Evolutionary conservation across 1,139 yeast species (phyloP), one percentile per base, ranked within the genome.

Genomic region (Martiniozyma asiatica): DNA sequence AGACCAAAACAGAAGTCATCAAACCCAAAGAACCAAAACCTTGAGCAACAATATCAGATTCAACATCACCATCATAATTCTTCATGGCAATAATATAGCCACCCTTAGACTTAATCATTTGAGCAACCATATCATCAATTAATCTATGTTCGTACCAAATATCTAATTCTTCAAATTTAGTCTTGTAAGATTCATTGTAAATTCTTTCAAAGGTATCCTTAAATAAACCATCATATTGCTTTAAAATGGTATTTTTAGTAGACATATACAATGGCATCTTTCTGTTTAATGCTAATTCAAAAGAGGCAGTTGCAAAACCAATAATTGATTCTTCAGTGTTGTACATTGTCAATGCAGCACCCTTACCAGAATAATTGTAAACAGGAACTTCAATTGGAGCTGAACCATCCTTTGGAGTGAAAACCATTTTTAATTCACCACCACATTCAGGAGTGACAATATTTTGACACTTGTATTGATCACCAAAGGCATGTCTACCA

Each of bases 61-160:
- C 84, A 34, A 79, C 92, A 55, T 79, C 92, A 56, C 92, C 92
- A 53, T 79, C 92, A 51, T 79, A 79, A 57, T 79, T 79, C 58
- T 79, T 79, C 68, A 79, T 65, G 29, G 92, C 92, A 65, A 79
- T 75, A 43, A 79, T 72, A 51, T 70, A 79, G 8, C 92, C 92
- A 53, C 92, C 92, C 51, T 73, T 75, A 17, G 87, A 77, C 55
- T 79, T 79, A 51, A 79, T 60, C 92, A 79, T 79, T 58, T 79
- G 92, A 4, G 92, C 92, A 40, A 79, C 92, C 87, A 79, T 79
- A 53, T 79, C 92, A 53, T 79, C 92, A 41, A 79, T 79, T 44
- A 79, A 65, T 58, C 92, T 73, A 53, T 79, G 92, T 51, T 79
- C 89, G 48, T 76, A 79, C 71, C 75, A 69, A 44, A 79, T 70